A percentile compares a stretch with the other conserved stretches of the same genome.
Conservation (phyloP, 164 flowering plant species). For the Paratinospora sagittata region DNA sequence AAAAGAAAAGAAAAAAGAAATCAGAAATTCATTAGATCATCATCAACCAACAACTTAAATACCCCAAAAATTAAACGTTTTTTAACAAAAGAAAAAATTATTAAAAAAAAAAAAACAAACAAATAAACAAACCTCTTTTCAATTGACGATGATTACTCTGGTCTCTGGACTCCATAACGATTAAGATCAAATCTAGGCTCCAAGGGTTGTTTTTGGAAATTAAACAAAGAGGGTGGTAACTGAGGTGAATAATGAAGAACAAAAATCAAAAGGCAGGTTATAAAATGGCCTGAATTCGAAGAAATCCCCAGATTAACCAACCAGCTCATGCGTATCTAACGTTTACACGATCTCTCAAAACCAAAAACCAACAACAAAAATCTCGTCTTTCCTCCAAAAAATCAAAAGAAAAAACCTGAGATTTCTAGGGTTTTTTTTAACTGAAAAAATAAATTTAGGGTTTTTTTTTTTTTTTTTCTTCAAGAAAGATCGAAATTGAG, state of each 20-base stretch:
- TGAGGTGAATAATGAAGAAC: constrained; percentile 66
- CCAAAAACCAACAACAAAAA: neutral
- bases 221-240: constrained; percentile 21
- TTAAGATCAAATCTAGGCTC: constrained; percentile 14
- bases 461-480: too few relatives aligned
- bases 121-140: constrained; percentile 21
- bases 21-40: neutral
- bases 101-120: neutral
- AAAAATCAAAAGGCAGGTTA: constrained; percentile 52
- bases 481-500: neutral
- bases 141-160: constrained; percentile 25
- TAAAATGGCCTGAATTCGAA: constrained; percentile 55
- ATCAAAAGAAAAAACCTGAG: neutral
- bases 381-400: neutral
- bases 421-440: neutral
- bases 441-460: neutral
- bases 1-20: neutral
- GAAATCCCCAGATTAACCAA: constrained; percentile 48
- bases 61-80: neutral
- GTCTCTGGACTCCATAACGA: constrained; percentile 28
- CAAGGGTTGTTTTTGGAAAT: constrained; percentile 16
- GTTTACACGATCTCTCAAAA: neutral
- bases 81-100: too few relatives aligned
- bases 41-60: neutral
- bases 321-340: constrained; percentile 82